These are phyloP conservation scores for Canavalia gladiata DNA, from an alignment of 306 rosid species.

Conservation along the genomic window DNA sequence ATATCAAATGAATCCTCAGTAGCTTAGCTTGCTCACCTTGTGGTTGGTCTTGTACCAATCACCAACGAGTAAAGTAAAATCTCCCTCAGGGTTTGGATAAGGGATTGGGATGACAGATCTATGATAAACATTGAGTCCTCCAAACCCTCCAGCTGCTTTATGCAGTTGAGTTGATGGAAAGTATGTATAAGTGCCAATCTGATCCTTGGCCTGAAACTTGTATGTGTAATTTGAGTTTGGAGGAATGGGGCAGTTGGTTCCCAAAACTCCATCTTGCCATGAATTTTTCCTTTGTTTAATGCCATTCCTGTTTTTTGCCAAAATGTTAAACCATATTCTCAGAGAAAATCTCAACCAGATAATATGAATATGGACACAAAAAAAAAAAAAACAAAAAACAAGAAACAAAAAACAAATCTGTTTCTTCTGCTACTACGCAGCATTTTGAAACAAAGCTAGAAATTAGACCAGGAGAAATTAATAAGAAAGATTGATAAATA, in stretches of 20 bases:
- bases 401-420: neutral
- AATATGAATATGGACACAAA: neutral
- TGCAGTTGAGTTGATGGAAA: slow-evolving; percentile 90
- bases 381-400: neutral
- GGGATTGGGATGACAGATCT: slow-evolving; percentile 92
- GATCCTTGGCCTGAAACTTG: slow-evolving; percentile 90
- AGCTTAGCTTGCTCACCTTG: slow-evolving; percentile 61
- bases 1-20: too few relatives aligned
- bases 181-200: slow-evolving; percentile 84
- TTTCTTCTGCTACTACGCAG: neutral
- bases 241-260: slow-evolving; percentile 94
- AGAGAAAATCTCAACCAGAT: slow-evolving; percentile 12
- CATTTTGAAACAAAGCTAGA: neutral
- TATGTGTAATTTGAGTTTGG: slow-evolving; percentile 92
- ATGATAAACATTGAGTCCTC: slow-evolving; percentile 76
- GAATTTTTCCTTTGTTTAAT: slow-evolving; percentile 97
- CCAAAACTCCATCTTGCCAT: slow-evolving; percentile 98
- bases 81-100: slow-evolving; percentile 79
- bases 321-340: slow-evolving; percentile 25
- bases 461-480: neutral
- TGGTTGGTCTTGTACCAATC: slow-evolving; percentile 92
- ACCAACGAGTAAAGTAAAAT: slow-evolving; percentile 87
- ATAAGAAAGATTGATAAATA: neutral
- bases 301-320: slow-evolving; percentile 73
- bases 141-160: slow-evolving; percentile 92